Conservation (phyloP, 352 stramenopile genomes). For the Blastocystis sp. region DNA sequence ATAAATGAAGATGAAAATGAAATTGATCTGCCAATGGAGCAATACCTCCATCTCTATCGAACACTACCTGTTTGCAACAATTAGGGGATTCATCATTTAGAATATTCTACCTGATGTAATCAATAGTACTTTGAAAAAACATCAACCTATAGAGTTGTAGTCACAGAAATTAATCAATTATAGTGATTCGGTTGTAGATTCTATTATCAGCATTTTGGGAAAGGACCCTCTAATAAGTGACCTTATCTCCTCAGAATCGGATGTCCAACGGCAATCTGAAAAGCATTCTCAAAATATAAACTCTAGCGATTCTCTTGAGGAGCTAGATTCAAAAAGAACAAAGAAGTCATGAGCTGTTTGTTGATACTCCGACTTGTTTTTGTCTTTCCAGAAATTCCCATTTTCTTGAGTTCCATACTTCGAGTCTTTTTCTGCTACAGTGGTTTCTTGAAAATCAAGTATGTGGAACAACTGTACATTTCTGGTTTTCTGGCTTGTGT, state of each 20-base stretch:
- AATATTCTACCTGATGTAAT: constrained; percentile 46
- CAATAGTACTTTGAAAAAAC: background rate
- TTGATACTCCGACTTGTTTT: background rate
- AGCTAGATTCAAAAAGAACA: too few relatives aligned
- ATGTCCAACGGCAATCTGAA: background rate
- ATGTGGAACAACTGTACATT: background rate
- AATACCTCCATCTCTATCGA: constrained; percentile 31
- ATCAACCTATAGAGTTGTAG: background rate
- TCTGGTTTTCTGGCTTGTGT: background rate
- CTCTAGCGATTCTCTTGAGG: background rate
- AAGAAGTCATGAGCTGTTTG: background rate
- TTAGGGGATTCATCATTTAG: background rate
- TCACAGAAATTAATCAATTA: background rate
- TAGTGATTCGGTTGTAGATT: constrained; percentile 23
- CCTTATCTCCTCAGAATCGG: background rate
- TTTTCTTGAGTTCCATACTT: too few relatives aligned
- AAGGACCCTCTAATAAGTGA: background rate
- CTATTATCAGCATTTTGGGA: background rate
- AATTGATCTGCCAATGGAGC: constrained; percentile 23
- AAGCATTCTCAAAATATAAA: background rate
- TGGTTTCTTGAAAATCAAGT: background rate
- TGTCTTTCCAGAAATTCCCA: too few relatives aligned
- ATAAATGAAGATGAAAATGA: too few relatives aligned
- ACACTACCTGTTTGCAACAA: background rate
- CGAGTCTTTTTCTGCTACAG: too few relatives aligned